These are phyloP conservation scores for Eucalyptus brandiana DNA, from an alignment of 345 rosid genomes.

Conservation along the genomic window DNA sequence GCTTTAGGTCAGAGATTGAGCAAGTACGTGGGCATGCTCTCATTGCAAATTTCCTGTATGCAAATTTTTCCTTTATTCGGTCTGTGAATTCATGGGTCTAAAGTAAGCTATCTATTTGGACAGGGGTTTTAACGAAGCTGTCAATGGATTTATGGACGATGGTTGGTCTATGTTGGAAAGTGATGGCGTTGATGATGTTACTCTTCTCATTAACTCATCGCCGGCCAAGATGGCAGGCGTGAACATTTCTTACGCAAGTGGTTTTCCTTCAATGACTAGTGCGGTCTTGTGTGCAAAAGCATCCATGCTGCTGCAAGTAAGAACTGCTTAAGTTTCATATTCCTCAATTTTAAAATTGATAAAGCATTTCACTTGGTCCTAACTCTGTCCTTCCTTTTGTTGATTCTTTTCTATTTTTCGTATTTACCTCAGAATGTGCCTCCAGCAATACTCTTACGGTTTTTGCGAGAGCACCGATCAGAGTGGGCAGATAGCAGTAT, in stretches of 20 bases:
- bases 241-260: constrained; percentile 55
- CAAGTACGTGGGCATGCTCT: constrained; percentile 27
- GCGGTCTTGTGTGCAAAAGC: constrained; percentile 91
- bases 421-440: constrained; percentile 69
- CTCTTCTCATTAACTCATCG: constrained; percentile 82
- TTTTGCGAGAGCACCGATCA: constrained; percentile 91
- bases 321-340: not conserved
- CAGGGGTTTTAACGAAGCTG: constrained; percentile 97
- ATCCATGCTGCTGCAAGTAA: constrained; percentile 90
- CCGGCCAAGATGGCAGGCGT: constrained; percentile 74
- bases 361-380: not conserved
- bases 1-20: constrained; percentile 77
- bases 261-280: constrained; percentile 61
- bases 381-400: not conserved
- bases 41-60: not conserved
- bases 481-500: constrained; percentile 97
- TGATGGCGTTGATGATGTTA: constrained; percentile 92
- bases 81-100: not conserved
- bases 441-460: constrained; percentile 80
- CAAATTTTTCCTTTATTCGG: not conserved
- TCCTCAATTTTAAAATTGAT: not conserved
- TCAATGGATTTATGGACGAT: constrained; percentile 86
- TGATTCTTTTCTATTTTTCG: not conserved
- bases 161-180: constrained; percentile 96
- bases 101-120: not conserved